These are phyloP conservation scores for Nymphaea thermarum DNA, from an alignment of 164 flowering plant species.

Conservation along the genomic window DNA sequence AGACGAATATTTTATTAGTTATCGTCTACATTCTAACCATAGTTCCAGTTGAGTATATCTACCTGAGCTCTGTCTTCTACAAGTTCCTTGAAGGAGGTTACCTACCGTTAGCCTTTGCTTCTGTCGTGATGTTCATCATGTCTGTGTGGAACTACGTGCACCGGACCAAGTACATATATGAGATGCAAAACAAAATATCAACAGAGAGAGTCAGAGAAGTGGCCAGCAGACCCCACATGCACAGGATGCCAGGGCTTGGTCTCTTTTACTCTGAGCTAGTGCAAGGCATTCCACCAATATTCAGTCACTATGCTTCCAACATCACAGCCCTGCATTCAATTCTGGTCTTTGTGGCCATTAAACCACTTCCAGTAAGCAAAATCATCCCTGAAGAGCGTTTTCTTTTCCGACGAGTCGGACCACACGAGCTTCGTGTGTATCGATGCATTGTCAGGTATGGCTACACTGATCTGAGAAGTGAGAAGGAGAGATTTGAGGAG, in stretches of 20 bases:
- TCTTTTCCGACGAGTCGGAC: slow-evolving; percentile 12
- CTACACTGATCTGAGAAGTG: slow-evolving; percentile 4
- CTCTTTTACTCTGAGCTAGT: slow-evolving; percentile 22
- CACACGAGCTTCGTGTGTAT: slow-evolving; percentile 3
- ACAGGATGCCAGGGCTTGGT: slow-evolving; percentile 17
- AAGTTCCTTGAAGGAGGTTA: slow-evolving; percentile 18
- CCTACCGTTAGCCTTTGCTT: slow-evolving; percentile 16
- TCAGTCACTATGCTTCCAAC: slow-evolving; percentile 14
- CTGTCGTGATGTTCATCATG: slow-evolving; percentile 13
- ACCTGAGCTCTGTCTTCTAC: slow-evolving; percentile 15
- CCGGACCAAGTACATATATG: slow-evolving; percentile 14
- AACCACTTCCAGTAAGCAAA: slow-evolving; percentile 13
- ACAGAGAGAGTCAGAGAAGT: slow-evolving; percentile 4
- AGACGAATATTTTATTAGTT: slow-evolving; percentile 9
- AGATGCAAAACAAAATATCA: slow-evolving; percentile 14
- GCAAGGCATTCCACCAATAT: slow-evolving; percentile 24
- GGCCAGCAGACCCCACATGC: background rate
- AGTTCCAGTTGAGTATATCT: slow-evolving; percentile 6
- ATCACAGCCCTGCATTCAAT: slow-evolving; percentile 16
- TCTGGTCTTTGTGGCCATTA: slow-evolving; percentile 17
- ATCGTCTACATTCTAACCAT: slow-evolving; percentile 5
- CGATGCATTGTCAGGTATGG: slow-evolving; percentile 25
- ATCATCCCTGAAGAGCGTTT: slow-evolving; percentile 16
- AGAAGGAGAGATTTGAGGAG: slow-evolving; percentile 4
- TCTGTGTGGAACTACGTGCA: slow-evolving; percentile 18